Evolutionary conservation across 352 stramenopile species (phyloP).

Genomic region (Globisporangium cystogenes): DNA sequence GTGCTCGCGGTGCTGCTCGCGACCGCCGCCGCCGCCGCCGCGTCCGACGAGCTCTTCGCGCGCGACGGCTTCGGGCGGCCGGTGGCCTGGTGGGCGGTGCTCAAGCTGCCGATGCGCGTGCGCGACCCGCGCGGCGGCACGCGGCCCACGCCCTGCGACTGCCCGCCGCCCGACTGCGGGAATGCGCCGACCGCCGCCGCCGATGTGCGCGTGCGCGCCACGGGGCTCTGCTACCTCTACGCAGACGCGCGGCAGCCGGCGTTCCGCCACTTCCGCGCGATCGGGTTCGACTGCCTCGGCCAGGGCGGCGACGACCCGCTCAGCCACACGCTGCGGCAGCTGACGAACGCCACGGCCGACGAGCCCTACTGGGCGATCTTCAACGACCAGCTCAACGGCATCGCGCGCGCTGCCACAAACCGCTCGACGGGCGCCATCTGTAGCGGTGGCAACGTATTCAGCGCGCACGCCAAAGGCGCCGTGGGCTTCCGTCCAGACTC

Average conservation of each 20-base stretch:
- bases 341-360: background rate
- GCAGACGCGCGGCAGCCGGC: slow-evolving; percentile 41
- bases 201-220: slow-evolving; percentile 25
- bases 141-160: slow-evolving; percentile 60
- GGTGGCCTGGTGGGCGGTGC: slow-evolving; percentile 69
- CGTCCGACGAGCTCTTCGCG: slow-evolving; percentile 23
- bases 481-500: slow-evolving; percentile 37
- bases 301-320: slow-evolving; percentile 68
- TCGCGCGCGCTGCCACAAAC: slow-evolving; percentile 27
- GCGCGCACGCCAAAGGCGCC: slow-evolving; percentile 66
- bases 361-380: slow-evolving; percentile 65
- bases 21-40: background rate
- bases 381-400: slow-evolving; percentile 75
- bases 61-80: slow-evolving; percentile 51
- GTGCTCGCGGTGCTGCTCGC: slow-evolving; percentile 17
- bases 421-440: slow-evolving; percentile 21
- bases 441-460: slow-evolving; percentile 47
- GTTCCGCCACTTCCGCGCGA: slow-evolving; percentile 60
- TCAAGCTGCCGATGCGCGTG: slow-evolving; percentile 66
- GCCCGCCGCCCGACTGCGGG: slow-evolving; percentile 40
- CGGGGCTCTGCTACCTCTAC: slow-evolving; percentile 78
- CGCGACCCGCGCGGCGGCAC: slow-evolving; percentile 9
- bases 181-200: slow-evolving; percentile 36
- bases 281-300: slow-evolving; percentile 73
- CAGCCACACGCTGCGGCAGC: slow-evolving; percentile 65